Evolutionary conservation across 805 yeast species (phyloP).

Genomic region (Komagataella phaffii): DNA sequence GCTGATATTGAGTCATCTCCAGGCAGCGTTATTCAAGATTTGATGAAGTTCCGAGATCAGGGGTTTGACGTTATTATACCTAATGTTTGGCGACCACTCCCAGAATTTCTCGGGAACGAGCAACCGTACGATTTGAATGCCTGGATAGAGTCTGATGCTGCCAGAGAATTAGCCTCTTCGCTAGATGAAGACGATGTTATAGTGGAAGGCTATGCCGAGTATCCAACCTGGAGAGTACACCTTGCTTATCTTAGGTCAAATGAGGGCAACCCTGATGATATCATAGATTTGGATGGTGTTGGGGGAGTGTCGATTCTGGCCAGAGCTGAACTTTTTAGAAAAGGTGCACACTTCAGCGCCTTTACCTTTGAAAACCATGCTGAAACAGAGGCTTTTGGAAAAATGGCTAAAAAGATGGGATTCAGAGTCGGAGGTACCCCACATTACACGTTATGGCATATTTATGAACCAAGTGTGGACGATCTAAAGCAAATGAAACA

Average conservation of each 20-base stretch:
- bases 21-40: conserved; percentile 56
- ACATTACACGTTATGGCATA: conserved; percentile 84
- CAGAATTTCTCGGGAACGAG: conserved; percentile 77
- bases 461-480: conserved; percentile 80
- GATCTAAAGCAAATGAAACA: conserved; percentile 46
- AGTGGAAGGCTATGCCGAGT: conserved; percentile 81
- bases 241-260: conserved; percentile 57
- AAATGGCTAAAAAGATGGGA: conserved; percentile 69
- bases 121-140: conserved; percentile 95
- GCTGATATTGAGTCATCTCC: conserved; percentile 79
- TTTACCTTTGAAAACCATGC: conserved; percentile 78
- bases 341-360: conserved; percentile 77
- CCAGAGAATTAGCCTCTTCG: conserved; percentile 47
- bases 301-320: conserved; percentile 81
- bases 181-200: conserved; percentile 74
- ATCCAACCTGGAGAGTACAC: conserved; percentile 78
- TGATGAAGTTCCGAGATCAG: conserved; percentile 39
- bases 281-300: conserved; percentile 69
- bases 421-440: conserved; percentile 80
- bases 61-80: conserved; percentile 68
- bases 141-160: conserved; percentile 85
- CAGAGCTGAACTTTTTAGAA: conserved; percentile 59
- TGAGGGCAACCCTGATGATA: conserved; percentile 46
- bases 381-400: conserved; percentile 81
- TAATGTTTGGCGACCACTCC: conserved; percentile 95